phyloP scores from a whole-genome alignment of 2,329 filamentous ascomycete genomes.

The Fusarium neocosmosporiellum region DNA sequence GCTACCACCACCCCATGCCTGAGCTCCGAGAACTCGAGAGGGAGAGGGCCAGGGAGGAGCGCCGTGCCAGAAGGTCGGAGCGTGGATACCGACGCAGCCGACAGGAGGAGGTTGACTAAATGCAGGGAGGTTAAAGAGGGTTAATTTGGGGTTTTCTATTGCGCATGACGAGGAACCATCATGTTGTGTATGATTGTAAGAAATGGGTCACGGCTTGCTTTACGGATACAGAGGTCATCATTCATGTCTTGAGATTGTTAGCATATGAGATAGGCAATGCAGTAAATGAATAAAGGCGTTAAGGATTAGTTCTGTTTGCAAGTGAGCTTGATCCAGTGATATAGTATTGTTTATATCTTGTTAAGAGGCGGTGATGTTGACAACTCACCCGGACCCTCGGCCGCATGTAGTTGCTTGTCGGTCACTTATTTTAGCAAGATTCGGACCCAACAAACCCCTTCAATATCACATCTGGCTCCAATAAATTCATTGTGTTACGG shows the following conservation, averaged over 20 bases:
- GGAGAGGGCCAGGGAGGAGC: constrained; percentile 50
- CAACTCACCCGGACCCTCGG: not conserved
- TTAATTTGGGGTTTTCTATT: not conserved
- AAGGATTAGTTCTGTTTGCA: not conserved
- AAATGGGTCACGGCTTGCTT: constrained; percentile 27
- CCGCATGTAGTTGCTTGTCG: not conserved
- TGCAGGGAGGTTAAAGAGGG: not conserved
- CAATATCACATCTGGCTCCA: not conserved
- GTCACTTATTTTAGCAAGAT: not conserved
- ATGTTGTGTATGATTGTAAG: constrained; percentile 28
- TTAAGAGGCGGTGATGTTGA: not conserved
- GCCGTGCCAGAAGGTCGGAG: constrained; percentile 47
- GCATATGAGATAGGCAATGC: constrained; percentile 19
- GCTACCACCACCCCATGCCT: constrained; percentile 67
- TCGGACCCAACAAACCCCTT: not conserved
- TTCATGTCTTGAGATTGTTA: constrained; percentile 16
- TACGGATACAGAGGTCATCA: constrained; percentile 23
- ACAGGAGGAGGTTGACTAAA: constrained; percentile 44
- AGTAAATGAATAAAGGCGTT: constrained; percentile 9
- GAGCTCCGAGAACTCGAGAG: constrained; percentile 55
- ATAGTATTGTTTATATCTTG: not conserved
- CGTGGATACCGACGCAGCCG: constrained; percentile 49
- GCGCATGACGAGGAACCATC: not conserved
- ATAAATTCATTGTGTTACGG: not conserved
- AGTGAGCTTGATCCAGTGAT: not conserved